Base-by-base conservation (phyloP, 768 basidiomycete genomes). In the Amanita fuliginea region DNA sequence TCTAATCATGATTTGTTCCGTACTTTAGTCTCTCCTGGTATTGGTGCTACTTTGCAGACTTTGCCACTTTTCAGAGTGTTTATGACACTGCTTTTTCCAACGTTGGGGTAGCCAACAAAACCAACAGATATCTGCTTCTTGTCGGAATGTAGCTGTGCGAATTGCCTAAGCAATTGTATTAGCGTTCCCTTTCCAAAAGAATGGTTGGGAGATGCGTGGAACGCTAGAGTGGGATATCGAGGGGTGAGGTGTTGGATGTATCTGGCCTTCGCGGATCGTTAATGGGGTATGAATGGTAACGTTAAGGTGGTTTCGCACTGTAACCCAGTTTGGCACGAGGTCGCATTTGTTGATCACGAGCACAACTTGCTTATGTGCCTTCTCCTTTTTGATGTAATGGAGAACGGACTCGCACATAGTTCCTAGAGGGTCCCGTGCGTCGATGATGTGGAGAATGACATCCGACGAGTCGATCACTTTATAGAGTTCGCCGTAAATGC, bases 91-190 rank as follows among this genome's bases (percentile, higher is more conserved):
- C 86, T 91, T 69, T 98, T 99, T 13, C 95, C 95, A 53, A 96
- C 93, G 62, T 99, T 99, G 6, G 96, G 95, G 67, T 99, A 99
- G 44, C 96, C 95, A 57, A 99, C 78, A 62, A 99, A 90, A 11
- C 95, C 95, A 55, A 99, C 93, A 16, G 91, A 95, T 58, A 99
- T 98, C 64, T 99, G 95, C 69, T 96, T 98, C 73, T 96, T 97
- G 71, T 99, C 96, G 9, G 91, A 89, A 66, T 98, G 96, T 33
- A 98, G 79, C 56, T 90, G 89, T 4, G 93, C 87, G 65, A 99
- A 99, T 62, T 98, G 96, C 22, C 96, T 80, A 41, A 99, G 77
- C 40, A 98, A 79, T 66, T 96, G 93, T 58, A 99, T 99, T 53
- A 99, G 81, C 16, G 96, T 91, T 16, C 95, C 95, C 68, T 99